Base-by-base conservation (phyloP, 345 rosid genomes). In the Aurinia saxatilis region DNA sequence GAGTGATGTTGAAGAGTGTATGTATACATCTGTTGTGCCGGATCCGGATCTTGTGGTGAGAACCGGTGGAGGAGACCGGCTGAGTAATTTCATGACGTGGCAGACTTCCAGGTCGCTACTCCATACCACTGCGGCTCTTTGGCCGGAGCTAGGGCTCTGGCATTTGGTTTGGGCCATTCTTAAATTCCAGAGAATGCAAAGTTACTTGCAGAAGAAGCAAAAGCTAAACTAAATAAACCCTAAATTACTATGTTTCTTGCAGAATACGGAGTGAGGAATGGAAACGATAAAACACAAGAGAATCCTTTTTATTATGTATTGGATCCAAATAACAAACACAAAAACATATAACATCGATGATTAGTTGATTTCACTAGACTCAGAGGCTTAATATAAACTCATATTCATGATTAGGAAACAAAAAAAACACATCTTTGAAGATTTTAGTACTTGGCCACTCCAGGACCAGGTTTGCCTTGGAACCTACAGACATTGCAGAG, bases 91-190 rank as follows among this genome's bases (percentile, higher is more conserved):
- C 71, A 72, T 79, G 38, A 74, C 80, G 23, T 80, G 95, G 87
- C 95, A 84, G 69, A 78, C 80, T 31, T 70, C 70, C 14, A 62
- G 64, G 59, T 72, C 84, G 36, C 68, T 75, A 9, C 60, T 80
- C 64, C 79, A 80, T 42, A 60, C 78, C 13, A 78, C 87, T 5
- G 31, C 64, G 13, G 79, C 69, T 7, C 75, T 88, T 57, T 88
- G 91, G 96, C 95, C 97, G 4, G 93, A 87, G 72, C 79, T 80
- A 44, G 77, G 85, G 15, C 50, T 83, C 5, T 48, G 81, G 83
- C 82, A 85, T 62, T 73, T 85, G 76, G 77, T 78, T 37, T 85
- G 86, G 81, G 79, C 80, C 25, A 73, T 83, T 18, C 66, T 83
- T 56, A 79, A 72, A 56, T 85, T 66, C 76, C 88, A 83, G 63